Evolutionary conservation across 495 filamentous ascomycete genomes (phyloP).

Genomic region (Penicillium silybi): DNA sequence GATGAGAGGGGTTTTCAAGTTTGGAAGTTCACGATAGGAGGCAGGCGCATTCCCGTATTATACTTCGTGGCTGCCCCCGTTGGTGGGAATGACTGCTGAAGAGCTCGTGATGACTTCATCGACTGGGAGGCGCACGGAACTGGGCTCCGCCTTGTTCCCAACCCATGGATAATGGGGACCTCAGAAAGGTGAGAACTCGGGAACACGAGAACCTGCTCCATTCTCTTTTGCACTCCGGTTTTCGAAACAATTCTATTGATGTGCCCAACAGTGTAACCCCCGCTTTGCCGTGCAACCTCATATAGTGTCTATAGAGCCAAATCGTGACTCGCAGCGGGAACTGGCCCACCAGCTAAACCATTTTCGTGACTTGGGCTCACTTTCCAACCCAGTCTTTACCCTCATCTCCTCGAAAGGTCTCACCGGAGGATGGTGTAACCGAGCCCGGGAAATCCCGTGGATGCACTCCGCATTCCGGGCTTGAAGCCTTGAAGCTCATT

Average conservation of each 20-base stretch:
- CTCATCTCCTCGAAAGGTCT: neutral
- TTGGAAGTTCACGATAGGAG: neutral
- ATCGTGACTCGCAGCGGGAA: conserved; percentile 1
- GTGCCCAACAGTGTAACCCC: neutral
- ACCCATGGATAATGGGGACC: neutral
- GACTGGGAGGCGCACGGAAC: conserved; percentile 17
- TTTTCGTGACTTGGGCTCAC: neutral
- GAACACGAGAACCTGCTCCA: conserved; percentile 11
- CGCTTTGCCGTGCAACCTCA: conserved; percentile 6
- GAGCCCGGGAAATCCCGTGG: conserved; percentile 1
- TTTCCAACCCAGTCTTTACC: neutral
- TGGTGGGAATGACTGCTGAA: neutral
- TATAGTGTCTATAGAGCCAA: neutral
- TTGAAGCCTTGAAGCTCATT: conserved; percentile 4
- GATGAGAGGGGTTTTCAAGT: no score
- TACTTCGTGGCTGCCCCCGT: conserved; percentile 2
- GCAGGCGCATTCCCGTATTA: neutral
- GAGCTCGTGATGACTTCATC: conserved; percentile 27
- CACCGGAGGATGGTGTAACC: neutral
- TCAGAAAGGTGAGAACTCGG: conserved; percentile 13
- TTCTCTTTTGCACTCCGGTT: neutral
- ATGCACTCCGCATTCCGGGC: conserved; percentile 2
- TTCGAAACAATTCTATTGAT: neutral
- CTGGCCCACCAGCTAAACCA: conserved; percentile 2
- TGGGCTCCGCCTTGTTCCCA: conserved; percentile 27